Evolutionary conservation across 208 protist species (phyloP), one percentile per base, ranked within the genome.

Genomic region (Leptomonas pyrrhocoris): DNA sequence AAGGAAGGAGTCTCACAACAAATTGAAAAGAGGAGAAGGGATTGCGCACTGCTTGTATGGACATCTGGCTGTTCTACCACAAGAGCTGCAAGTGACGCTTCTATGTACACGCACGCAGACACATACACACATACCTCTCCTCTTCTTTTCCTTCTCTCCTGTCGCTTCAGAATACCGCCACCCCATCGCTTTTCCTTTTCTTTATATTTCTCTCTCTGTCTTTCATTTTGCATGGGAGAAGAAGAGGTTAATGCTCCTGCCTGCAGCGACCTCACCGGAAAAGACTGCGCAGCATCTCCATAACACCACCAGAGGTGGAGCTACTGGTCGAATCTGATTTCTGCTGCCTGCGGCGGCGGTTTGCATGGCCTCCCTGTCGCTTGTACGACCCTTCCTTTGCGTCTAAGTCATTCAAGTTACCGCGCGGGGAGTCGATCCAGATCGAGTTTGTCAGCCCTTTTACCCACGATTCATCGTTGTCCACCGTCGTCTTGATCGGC

Each of bases 401-500:
- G 34, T 68, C 74, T n/a, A 70, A 18, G 8, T 51, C 43, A 9
- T 64, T 60, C 16, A 74, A 56, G 54, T 53, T 57, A 0, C 56
- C 70, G 6, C 50, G 70, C n/a, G 80, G 80, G 6, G 80, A 82
- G 36, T 82, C 76, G 8, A 85, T 64, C 75, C 72, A 79, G 16
- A 68, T 85, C 11, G 72, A 77, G 56, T 82, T 71, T 18, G 70
- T 66, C 3, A 80, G 55, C 2, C 67, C 64, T 21, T 85, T 66
- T 43, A 85, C 51, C 80, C 80, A 85, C 42, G 68, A 71, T 13
- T 73, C 51, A 28, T 85, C 80, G 65, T 75, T 79, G 28, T 73
- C 76, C n/a, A 79, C 80, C 4, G 80, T 85, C 3, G 72, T 79
- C 63, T 77, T 75, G 50, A 85, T 82, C 7, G 49, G 58, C 31